Evolutionary conservation across 805 yeast genomes (phyloP), one percentile per base, ranked within the genome.

Genomic region (Pichia sporocuriosa): DNA sequence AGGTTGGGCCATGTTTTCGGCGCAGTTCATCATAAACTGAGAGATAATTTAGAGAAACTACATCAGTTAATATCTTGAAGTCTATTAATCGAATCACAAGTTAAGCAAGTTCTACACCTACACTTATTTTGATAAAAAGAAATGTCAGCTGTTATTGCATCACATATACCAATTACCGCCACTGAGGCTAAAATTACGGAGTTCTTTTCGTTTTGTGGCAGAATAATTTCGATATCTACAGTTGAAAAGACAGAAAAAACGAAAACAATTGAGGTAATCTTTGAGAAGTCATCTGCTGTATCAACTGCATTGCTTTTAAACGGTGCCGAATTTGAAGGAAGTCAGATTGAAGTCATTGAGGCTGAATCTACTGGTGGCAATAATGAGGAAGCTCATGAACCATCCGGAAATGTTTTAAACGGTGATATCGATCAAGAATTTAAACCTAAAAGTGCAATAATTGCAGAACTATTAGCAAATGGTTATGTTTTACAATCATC

Each of bases 121-220:
- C 11, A 23, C 11, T 23, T 23, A 8, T 11, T 23, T 23, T 23
- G 11, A 8, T 11, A 23, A 23, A 23, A 23, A 23, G 10, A 23
- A 25, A 60, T 59, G 65, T 50, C 60, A 8, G 46, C 78, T 9
- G 65, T 82, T 34, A 65, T 70, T 45, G 86, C 78, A 19, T 69
- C 78, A 15, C 72, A 77, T 47, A 69, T 83, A 31, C 76, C 84
- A 31, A 51, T 62, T 4, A 50, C 68, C 24, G 71, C 79, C 30
- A 51, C 76, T 4, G 65, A 69, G 35, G 67, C 69, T 30, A 76
- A 80, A 52, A 58, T 83, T 26, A 62, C 67, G 33, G 82, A 81
- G 46, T 84, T 84, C 62, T 84, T 84, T 61, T 68, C 82, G 20
- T 84, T 84, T 61, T 82, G 93, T 56, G 94, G 94, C 15, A 70